Evolutionary conservation across 2,329 filamentous ascomycete species (phyloP).

Genomic region (Neospermospora avenae): DNA sequence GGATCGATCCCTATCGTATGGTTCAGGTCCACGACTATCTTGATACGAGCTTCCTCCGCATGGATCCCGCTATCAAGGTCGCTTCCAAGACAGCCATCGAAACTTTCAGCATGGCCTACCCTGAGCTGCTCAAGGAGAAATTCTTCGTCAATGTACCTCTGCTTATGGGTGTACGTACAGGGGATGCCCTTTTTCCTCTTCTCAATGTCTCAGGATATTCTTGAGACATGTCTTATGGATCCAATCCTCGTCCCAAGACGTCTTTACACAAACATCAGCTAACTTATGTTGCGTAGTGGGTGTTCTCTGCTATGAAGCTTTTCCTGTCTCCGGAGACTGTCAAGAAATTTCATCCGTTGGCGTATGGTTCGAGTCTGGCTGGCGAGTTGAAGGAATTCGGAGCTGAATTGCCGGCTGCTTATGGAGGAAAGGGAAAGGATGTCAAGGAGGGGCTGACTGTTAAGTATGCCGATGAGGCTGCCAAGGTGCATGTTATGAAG

Average conservation of each 20-base stretch:
- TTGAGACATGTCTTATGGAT: no score
- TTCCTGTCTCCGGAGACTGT: conserved; percentile 71
- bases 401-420: conserved; percentile 65
- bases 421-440: conserved; percentile 69
- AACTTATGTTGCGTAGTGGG: no score
- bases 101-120: conserved; percentile 78
- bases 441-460: conserved; percentile 35
- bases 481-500: neutral
- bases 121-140: conserved; percentile 84
- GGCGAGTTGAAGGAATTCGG: conserved; percentile 57
- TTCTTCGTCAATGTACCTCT: conserved; percentile 91
- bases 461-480: conserved; percentile 26
- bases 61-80: conserved; percentile 71
- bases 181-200: no score
- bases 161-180: conserved; percentile 89
- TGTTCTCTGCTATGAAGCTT: conserved; percentile 72
- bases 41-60: conserved; percentile 79
- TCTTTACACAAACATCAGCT: no score
- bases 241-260: no score
- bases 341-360: conserved; percentile 76
- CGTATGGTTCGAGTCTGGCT: conserved; percentile 67
- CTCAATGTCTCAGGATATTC: no score
- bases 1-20: conserved; percentile 81
- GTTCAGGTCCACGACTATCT: conserved; percentile 93
- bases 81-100: conserved; percentile 79